Conservation (phyloP, 345 rosid species). For the Rhodomyrtus tomentosa region DNA sequence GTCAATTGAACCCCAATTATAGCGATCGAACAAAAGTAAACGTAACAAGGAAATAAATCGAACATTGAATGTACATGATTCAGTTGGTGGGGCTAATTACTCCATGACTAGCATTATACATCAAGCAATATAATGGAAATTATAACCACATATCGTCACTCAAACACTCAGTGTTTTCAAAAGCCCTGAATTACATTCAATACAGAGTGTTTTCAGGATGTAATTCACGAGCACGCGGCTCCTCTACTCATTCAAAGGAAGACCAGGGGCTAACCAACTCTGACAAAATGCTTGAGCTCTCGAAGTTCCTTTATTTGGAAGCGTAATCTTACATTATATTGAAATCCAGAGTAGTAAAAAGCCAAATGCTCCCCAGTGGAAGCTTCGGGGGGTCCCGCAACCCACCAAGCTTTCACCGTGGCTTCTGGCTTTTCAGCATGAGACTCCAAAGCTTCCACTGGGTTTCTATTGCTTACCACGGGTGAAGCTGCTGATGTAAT, state of each 20-base stretch:
- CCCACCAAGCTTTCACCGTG: neutral
- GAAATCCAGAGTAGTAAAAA: neutral
- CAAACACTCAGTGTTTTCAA: neutral
- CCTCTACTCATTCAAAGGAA: neutral
- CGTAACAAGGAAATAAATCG: neutral
- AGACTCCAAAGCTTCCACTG: neutral
- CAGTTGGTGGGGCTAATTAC: neutral
- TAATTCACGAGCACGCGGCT: neutral
- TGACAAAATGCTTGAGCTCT: neutral
- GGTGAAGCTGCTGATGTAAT: neutral
- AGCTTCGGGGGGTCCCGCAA: neutral
- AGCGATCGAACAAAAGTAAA: neutral
- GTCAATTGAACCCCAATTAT: neutral
- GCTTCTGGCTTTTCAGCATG: neutral
- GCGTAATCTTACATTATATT: neutral
- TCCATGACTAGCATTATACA: neutral
- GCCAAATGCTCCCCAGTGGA: too few relatives aligned
- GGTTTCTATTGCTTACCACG: neutral
- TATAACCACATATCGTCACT: neutral
- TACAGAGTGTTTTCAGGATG: neutral
- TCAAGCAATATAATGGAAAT: neutral
- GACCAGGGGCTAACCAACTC: neutral
- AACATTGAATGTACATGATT: neutral
- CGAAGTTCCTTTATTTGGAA: neutral
- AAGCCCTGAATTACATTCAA: neutral